Percentiles rank a stretch among this genome's conserved stretches.
Conservation (phyloP, 192 early-diverging fungal species). For the Rhizophagus prolifer region DNA sequence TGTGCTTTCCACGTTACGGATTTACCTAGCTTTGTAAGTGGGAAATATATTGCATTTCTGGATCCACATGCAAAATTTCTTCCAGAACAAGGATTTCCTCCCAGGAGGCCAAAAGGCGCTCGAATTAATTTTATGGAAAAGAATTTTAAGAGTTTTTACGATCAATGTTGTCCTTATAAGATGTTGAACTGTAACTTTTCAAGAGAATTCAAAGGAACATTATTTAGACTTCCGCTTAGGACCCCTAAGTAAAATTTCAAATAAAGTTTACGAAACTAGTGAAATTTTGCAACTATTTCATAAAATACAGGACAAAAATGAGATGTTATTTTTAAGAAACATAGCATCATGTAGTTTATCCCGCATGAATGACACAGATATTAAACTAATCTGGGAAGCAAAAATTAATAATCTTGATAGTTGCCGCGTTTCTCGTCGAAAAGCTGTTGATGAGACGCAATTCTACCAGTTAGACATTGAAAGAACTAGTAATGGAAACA, state of each 20-base stretch:
- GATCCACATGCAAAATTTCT: slow-evolving; percentile 26
- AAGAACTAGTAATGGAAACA: neutral
- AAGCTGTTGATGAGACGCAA: neutral
- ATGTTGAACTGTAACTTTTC: slow-evolving; percentile 16
- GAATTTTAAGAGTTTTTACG: slow-evolving; percentile 19
- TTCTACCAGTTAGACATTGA: neutral
- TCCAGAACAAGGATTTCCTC: neutral
- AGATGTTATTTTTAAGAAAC: slow-evolving; percentile 17
- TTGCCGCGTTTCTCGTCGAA: too few species aligned
- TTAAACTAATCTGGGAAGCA: neutral
- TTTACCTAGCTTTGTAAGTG: slow-evolving; percentile 33
- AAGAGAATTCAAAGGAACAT: slow-evolving; percentile 8
- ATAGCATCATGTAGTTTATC: neutral
- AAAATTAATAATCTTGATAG: neutral
- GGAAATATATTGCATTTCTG: slow-evolving; percentile 25
- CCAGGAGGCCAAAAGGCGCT: neutral
- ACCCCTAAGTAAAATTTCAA: neutral
- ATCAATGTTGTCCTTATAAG: slow-evolving; percentile 19
- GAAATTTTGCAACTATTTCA: neutral
- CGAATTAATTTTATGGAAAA: neutral
- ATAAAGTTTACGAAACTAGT: neutral
- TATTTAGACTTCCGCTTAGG: slow-evolving; percentile 32
- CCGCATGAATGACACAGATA: neutral
- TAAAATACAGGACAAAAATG: neutral
- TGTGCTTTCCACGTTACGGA: slow-evolving; percentile 23